phyloP scores from a whole-genome alignment of 495 filamentous ascomycete genomes.

The Neurospora sp. region DNA sequence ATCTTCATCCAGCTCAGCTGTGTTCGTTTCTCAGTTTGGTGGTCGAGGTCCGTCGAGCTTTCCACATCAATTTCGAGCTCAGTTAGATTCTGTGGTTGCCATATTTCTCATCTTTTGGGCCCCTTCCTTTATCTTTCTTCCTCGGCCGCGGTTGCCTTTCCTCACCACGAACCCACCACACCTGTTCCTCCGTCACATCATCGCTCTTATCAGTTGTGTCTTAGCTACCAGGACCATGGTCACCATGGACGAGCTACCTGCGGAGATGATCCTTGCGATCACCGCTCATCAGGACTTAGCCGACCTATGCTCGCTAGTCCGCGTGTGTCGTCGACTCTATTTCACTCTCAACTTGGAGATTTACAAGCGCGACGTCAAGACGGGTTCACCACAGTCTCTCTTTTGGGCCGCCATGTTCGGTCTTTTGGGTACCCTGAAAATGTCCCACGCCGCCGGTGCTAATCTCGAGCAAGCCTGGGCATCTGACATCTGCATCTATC shows the following conservation, averaged over 20 bases:
- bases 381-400: background rate
- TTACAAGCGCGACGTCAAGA: conserved; percentile 3
- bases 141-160: too few relatives aligned
- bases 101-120: background rate
- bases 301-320: conserved; percentile 1
- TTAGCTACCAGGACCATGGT: background rate
- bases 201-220: background rate
- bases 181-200: too few relatives aligned
- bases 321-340: background rate
- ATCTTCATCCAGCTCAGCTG: background rate
- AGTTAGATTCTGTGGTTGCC: background rate
- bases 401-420: conserved; percentile 6
- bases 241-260: background rate
- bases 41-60: too few relatives aligned
- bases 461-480: background rate
- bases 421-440: background rate
- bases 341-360: background rate
- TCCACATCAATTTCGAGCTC: too few relatives aligned
- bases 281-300: background rate
- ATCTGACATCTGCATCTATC: background rate
- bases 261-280: conserved; percentile 5
- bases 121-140: background rate
- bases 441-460: conserved; percentile 2
- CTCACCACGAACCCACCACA: too few relatives aligned
- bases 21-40: background rate